Conservation (phyloP, 1,139 yeast genomes). For the Dujonia santamariae region DNA sequence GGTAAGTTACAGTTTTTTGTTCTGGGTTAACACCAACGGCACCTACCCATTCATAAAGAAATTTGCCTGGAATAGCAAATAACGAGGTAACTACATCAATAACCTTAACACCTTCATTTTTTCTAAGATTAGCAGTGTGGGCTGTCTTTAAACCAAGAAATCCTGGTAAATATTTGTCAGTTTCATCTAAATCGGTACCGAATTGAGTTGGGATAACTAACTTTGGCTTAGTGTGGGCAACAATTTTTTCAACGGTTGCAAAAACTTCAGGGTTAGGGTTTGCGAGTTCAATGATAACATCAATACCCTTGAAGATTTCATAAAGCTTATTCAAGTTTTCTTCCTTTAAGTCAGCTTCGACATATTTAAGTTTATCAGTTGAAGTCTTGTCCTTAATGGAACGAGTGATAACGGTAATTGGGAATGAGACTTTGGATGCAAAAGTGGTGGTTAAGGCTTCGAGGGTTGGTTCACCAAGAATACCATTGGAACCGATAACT, state of each 20-base stretch:
- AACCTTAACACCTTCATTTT: constrained; percentile 45
- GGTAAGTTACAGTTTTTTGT: constrained; percentile 31
- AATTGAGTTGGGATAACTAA: constrained; percentile 63
- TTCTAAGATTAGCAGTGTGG: constrained; percentile 40
- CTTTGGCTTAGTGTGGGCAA: constrained; percentile 43
- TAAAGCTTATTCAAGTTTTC: constrained; percentile 22
- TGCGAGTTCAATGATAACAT: constrained; percentile 48
- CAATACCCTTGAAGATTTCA: constrained; percentile 43
- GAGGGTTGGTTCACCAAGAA: constrained; percentile 46
- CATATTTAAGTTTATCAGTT: constrained; percentile 40
- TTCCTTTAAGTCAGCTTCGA: constrained; percentile 25
- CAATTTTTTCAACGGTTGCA: constrained; percentile 28
- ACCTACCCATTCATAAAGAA: constrained; percentile 31
- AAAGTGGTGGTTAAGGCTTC: constrained; percentile 46
- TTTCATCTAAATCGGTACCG: constrained; percentile 42
- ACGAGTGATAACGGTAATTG: constrained; percentile 52
- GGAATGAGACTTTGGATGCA: constrained; percentile 40
- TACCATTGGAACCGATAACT: constrained; percentile 52
- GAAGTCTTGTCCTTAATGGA: constrained; percentile 31
- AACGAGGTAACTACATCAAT: constrained; percentile 45
- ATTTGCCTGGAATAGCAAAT: constrained; percentile 42
- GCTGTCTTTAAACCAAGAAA: constrained; percentile 34
- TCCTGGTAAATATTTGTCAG: constrained; percentile 25
- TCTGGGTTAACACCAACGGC: constrained; percentile 37
- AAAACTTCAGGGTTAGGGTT: constrained; percentile 23